phyloP scores from a whole-genome alignment of 2,329 filamentous ascomycete genomes.

The Colletotrichum sp. region DNA sequence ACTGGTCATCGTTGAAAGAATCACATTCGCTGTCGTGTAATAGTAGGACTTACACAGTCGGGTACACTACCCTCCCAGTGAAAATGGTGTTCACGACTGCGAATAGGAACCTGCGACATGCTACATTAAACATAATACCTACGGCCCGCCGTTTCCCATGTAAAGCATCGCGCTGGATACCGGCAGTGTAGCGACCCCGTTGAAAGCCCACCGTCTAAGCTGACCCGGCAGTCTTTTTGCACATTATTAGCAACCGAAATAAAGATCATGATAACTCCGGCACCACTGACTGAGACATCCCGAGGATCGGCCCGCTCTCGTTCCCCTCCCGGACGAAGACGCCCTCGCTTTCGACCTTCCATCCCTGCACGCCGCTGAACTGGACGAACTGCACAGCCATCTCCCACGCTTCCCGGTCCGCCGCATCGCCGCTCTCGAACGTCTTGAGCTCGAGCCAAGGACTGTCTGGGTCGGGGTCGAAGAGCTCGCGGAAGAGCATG shows the following conservation, averaged over 20 bases:
- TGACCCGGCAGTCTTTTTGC: constrained; percentile 18
- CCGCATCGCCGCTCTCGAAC: constrained; percentile 56
- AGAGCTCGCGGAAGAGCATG: constrained; percentile 46
- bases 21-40: neutral
- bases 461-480: constrained; percentile 29
- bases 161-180: constrained; percentile 30
- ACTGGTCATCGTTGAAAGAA: neutral
- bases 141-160: constrained; percentile 2
- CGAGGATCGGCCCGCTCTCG: constrained; percentile 7
- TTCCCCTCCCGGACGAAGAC: constrained; percentile 42
- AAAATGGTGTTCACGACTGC: fast-evolving
- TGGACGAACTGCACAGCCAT: constrained; percentile 47
- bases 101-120: neutral
- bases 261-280: neutral
- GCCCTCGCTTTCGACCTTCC: constrained; percentile 49
- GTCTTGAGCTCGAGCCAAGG: constrained; percentile 46
- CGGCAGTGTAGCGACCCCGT: constrained; percentile 30
- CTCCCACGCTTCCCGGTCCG: constrained; percentile 50
- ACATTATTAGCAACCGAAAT: neutral
- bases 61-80: neutral
- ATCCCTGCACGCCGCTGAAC: constrained; percentile 37
- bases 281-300: constrained; percentile 21
- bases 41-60: neutral
- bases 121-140: neutral
- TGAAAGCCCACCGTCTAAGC: constrained; percentile 34